Conservation (phyloP, 2,329 filamentous ascomycete genomes). For the Microcyclosporella mali region DNA sequence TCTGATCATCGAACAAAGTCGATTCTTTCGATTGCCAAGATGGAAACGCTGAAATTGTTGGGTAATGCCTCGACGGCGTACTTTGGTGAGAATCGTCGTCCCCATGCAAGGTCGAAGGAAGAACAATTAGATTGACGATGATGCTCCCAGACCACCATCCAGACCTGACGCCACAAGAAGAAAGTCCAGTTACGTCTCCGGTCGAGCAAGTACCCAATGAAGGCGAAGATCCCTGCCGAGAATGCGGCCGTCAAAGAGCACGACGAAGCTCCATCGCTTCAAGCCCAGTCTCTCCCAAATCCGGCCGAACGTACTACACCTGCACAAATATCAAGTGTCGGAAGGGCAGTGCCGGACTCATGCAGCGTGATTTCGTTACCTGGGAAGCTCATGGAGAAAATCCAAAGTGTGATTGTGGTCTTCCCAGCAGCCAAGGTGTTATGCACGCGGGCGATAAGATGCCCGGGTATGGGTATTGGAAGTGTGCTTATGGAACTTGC, state of each 20-base stretch:
- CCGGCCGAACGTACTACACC: conserved; percentile 11
- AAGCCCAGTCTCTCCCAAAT: conserved; percentile 8
- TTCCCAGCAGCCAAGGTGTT: conserved; percentile 10
- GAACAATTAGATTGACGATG: too few relatives aligned
- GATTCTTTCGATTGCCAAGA: too few relatives aligned
- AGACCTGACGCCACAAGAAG: too few relatives aligned
- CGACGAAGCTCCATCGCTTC: conserved; percentile 11
- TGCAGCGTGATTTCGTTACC: conserved; percentile 11
- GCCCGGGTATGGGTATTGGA: conserved; percentile 17
- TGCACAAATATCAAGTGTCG: conserved; percentile 14
- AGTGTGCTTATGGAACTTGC: conserved; percentile 16
- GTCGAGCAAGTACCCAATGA: conserved; percentile 5
- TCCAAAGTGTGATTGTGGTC: conserved; percentile 17
- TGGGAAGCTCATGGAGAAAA: conserved; percentile 15
- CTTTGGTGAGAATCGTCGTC: neutral
- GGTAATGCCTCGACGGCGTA: too few relatives aligned
- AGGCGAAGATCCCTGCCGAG: conserved; percentile 14
- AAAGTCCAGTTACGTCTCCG: neutral
- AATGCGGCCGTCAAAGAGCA: conserved; percentile 12
- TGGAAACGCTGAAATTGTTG: too few relatives aligned
- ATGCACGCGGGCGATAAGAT: conserved; percentile 3
- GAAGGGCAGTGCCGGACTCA: conserved; percentile 8
- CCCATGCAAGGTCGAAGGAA: neutral
- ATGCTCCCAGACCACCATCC: too few relatives aligned
- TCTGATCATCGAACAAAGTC: too few relatives aligned